phyloP scores from a whole-genome alignment of 2,329 filamentous ascomycete species.

The Aureobasidium leucospermi region DNA sequence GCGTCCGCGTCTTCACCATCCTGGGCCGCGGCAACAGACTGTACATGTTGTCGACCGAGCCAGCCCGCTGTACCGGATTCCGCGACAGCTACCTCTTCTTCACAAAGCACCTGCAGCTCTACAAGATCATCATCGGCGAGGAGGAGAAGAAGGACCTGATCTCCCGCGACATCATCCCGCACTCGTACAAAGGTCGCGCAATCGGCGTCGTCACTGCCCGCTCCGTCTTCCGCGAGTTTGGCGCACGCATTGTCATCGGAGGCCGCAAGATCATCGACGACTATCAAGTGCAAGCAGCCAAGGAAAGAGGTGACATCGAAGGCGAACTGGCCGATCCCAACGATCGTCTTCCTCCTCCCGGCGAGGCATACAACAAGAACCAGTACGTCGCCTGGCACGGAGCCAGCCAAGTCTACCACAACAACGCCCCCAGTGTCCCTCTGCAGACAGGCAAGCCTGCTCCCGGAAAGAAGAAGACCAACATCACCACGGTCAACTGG shows the following conservation, averaged over 20 bases:
- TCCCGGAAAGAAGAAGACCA: conserved; percentile 73
- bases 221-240: conserved; percentile 95
- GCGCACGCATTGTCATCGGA: conserved; percentile 86
- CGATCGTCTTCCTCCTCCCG: conserved; percentile 66
- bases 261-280: conserved; percentile 82
- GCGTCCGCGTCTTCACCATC: conserved; percentile 91
- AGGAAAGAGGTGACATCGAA: conserved; percentile 71
- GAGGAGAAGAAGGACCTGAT: conserved; percentile 97
- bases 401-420: conserved; percentile 91
- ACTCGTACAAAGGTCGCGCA: conserved; percentile 95
- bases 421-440: conserved; percentile 63
- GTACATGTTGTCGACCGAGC: conserved; percentile 98
- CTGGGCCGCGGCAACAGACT: conserved; percentile 72
- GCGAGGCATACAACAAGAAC: conserved; percentile 94
- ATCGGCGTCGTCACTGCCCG: conserved; percentile 95
- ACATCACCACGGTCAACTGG: conserved; percentile 92
- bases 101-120: conserved; percentile 91
- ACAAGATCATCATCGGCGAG: conserved; percentile 97
- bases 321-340: conserved; percentile 88
- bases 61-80: conserved; percentile 92
- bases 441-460: conserved; percentile 63
- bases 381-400: conserved; percentile 99
- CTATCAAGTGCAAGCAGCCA: conserved; percentile 71
- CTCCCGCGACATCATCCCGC: conserved; percentile 87
- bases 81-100: conserved; percentile 98